phyloP scores from a whole-genome alignment of 192 early-diverging fungal species.

The Geranomyces michiganensis region DNA sequence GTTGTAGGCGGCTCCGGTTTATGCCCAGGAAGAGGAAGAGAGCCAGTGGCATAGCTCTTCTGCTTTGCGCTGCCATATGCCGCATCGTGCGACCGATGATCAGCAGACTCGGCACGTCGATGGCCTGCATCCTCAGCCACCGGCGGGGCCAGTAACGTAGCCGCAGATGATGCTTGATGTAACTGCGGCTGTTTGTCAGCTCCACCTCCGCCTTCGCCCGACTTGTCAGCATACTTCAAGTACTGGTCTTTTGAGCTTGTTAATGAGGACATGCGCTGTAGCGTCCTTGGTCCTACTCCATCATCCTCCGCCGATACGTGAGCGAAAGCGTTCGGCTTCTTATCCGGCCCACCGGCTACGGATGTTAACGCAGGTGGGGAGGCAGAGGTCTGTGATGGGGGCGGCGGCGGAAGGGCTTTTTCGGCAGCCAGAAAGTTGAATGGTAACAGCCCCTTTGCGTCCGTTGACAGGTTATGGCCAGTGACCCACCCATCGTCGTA shows the following conservation, averaged over 20 bases:
- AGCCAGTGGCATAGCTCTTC: not conserved
- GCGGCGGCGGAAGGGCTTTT: not conserved
- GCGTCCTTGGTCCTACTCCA: not conserved
- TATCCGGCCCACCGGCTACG: not conserved
- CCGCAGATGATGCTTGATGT: no score
- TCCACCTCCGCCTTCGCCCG: not conserved
- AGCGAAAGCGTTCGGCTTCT: not conserved
- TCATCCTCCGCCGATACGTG: not conserved
- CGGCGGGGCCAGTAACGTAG: no score
- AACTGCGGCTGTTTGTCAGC: not conserved
- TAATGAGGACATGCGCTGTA: constrained; percentile 16
- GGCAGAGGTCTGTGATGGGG: not conserved
- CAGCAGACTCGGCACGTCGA: no score
- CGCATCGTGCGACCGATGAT: no score
- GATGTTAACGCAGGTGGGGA: not conserved
- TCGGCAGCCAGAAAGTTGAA: constrained; percentile 40
- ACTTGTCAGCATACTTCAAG: not conserved
- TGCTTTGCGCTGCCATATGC: no score
- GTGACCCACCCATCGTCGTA: constrained; percentile 39
- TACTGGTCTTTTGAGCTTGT: not conserved
- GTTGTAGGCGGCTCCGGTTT: not conserved
- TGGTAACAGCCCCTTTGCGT: constrained; percentile 37
- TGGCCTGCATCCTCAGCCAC: no score
- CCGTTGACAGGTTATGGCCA: constrained; percentile 36
- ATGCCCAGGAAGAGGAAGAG: constrained; percentile 4